Percentiles rank a stretch among this genome's conserved stretches.
phyloP scores from a whole-genome alignment of 2,329 filamentous ascomycete species.

The Talaromyces sp. region DNA sequence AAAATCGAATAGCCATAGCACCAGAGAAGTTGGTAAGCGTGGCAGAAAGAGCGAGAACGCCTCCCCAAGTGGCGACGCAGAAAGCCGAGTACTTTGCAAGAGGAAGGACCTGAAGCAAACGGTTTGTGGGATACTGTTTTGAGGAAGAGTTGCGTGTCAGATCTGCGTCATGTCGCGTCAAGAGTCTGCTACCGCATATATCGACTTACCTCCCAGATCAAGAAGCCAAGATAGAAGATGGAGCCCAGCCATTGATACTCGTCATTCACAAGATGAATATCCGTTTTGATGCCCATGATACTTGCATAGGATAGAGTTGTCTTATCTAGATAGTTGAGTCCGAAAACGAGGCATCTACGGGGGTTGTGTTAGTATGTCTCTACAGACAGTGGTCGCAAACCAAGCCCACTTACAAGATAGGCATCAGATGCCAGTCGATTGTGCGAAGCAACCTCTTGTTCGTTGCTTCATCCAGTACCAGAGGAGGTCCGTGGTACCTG shows the following conservation, averaged over 20 bases:
- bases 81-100: background rate
- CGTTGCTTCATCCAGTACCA: slow-evolving; percentile 51
- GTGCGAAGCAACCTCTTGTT: slow-evolving; percentile 52
- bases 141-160: background rate
- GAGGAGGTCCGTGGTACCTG: slow-evolving; percentile 42
- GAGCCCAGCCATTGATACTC: background rate
- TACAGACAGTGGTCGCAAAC: background rate
- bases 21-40: background rate
- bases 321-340: background rate
- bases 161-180: background rate
- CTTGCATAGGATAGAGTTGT: background rate
- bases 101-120: background rate
- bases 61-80: background rate
- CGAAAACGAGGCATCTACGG: background rate
- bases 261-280: background rate
- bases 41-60: background rate
- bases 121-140: background rate
- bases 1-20: background rate
- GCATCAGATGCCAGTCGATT: slow-evolving; percentile 57
- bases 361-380: too few species aligned
- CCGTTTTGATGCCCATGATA: background rate
- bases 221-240: background rate
- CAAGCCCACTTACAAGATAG: slow-evolving; percentile 26
- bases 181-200: background rate
- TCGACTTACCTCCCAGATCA: background rate